Conservation (phyloP, 345 rosid genomes). For the Salix koriyanagi region DNA sequence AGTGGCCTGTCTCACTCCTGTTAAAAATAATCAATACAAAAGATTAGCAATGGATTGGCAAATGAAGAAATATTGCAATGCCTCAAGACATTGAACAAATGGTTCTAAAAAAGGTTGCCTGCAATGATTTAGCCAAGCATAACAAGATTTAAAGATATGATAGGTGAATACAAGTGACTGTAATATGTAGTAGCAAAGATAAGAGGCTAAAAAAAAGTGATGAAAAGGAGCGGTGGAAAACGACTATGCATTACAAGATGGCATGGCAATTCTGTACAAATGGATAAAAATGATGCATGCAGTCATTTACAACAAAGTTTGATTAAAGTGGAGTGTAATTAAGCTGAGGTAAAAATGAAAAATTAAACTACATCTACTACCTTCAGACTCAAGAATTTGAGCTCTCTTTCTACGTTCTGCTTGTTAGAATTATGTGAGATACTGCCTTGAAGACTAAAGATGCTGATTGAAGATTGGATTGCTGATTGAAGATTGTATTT, state of each 20-base stretch:
- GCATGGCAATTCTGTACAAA: background rate
- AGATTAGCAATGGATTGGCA: background rate
- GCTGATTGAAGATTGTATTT: no score
- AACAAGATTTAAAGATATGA: no score
- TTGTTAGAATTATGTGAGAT: slow-evolving; percentile 13
- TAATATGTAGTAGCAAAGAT: no score
- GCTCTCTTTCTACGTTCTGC: slow-evolving; percentile 95
- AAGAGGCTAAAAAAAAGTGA: no score
- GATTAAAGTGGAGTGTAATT: background rate
- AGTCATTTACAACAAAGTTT: background rate
- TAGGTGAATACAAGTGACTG: no score
- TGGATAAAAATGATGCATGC: background rate
- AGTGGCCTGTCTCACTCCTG: slow-evolving; percentile 64
- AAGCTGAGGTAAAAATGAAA: background rate
- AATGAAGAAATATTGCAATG: background rate
- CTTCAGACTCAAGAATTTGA: slow-evolving; percentile 89
- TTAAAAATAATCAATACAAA: background rate
- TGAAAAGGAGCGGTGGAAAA: no score
- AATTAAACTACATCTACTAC: slow-evolving; percentile 9
- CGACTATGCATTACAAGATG: background rate
- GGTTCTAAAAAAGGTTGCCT: no score
- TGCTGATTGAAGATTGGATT: no score
- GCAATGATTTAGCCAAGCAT: no score
- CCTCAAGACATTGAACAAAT: background rate
- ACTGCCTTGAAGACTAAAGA: no score